Evolutionary conservation across 1,284 basidiomycete species (phyloP), one percentile per base, ranked within the genome.

Genomic region (Jaminaea rosea): DNA sequence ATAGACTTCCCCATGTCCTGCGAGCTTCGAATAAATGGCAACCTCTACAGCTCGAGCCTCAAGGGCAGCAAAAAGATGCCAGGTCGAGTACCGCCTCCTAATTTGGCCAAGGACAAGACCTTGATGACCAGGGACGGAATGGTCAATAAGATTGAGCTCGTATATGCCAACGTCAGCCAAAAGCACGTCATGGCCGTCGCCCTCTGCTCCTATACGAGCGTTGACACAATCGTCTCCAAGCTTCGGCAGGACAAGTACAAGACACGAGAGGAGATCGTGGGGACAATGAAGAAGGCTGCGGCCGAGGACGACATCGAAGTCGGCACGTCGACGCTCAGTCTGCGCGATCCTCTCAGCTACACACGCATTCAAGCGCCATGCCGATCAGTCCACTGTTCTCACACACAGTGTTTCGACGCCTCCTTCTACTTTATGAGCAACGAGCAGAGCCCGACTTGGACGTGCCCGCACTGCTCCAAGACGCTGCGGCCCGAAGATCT

Each of bases 381-480:
- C 69, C 85, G 93, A 15, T 92, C 93, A 0, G 80, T 78, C 11
- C 78, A 80, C 57, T 98, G 94, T 72, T 82, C 86, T 21, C 94
- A 98, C 74, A 78, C 88, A 2, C 89, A 94, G 68, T 99, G 94
- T 75, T 99, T 98, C 73, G 94, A 98, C 75, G 91, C 92, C 0
- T 80, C 81, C 19, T 89, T 87, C 46, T 98, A 92, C 88, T 90
- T 87, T 65, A 86, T 85, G 21, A 83, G 94, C 72, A 98, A 96
- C 82, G 88, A 93, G 67, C 86, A 89, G 76, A 93, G 92, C 4
- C 94, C 94, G 0, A 91, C 90, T 27, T 99, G 89, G 87, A 75
- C 85, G 34, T 98, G 94, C 74, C 93, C 94, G n/a, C 85, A 91
- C 32, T 98, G 94, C 75, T 88, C 88, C 73, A 84, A 83, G 67